Percentiles rank a stretch among this genome's conserved stretches.
These are phyloP conservation scores for Achaetomium macrosporum DNA, from an alignment of 2,329 filamentous ascomycete species.

Conservation along the genomic window DNA sequence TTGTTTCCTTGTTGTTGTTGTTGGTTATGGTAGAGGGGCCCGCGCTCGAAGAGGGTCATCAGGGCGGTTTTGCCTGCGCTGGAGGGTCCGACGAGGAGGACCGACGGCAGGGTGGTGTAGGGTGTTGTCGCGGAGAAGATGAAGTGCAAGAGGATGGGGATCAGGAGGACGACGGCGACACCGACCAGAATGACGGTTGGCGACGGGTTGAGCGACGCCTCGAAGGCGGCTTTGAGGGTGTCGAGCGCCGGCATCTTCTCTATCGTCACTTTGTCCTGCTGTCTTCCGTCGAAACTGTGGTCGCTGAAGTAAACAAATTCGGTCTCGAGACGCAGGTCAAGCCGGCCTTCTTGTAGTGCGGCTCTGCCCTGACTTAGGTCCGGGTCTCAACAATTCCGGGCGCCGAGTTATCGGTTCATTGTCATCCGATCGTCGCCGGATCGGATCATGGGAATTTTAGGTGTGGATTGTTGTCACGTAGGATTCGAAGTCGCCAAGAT, in stretches of 20 bases:
- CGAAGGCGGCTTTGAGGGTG: slow-evolving; percentile 34
- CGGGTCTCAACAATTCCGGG: slow-evolving; percentile 9
- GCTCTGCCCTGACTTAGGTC: neutral
- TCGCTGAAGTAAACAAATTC: neutral
- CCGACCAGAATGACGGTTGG: slow-evolving; percentile 60
- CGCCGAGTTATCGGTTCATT: slow-evolving; percentile 17
- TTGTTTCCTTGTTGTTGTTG: slow-evolving; percentile 24
- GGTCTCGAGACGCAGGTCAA: slow-evolving; percentile 1
- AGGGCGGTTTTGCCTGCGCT: slow-evolving; percentile 85
- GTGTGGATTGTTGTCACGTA: slow-evolving; percentile 5
- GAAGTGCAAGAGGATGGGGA: slow-evolving; percentile 73
- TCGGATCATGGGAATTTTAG: slow-evolving; percentile 15
- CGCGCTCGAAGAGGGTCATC: slow-evolving; percentile 64
- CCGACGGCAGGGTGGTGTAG: slow-evolving; percentile 64
- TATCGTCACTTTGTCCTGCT: neutral
- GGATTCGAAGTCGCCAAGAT: neutral
- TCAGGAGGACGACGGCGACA: slow-evolving; percentile 60
- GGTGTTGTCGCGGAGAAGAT: slow-evolving; percentile 63
- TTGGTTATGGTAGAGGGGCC: slow-evolving; percentile 25
- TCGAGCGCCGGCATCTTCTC: slow-evolving; percentile 16
- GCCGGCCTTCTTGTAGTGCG: slow-evolving; percentile 8
- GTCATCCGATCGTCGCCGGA: slow-evolving; percentile 16
- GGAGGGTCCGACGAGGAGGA: slow-evolving; percentile 75
- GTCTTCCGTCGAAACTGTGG: neutral
- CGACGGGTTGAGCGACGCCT: slow-evolving; percentile 55